Evolutionary conservation across 768 basidiomycete genomes (phyloP).

Genomic region (Termitomyces sp.): DNA sequence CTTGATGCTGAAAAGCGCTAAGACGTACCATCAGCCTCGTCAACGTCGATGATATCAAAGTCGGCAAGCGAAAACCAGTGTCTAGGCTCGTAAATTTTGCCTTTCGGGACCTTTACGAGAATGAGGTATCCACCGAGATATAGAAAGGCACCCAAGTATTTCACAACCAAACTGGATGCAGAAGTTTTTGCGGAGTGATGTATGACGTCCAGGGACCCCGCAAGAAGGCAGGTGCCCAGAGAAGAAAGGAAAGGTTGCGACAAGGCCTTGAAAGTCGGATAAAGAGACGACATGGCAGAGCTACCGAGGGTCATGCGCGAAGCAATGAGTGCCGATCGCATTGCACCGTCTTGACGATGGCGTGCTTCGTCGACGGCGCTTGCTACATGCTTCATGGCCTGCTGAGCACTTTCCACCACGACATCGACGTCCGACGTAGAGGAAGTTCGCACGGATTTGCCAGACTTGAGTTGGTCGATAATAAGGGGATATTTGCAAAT

Average conservation of each 20-base stretch:
- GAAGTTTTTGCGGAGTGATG: conserved; percentile 46
- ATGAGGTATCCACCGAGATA: conserved; percentile 84
- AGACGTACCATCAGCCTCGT: conserved; percentile 71
- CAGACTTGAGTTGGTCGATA: conserved; percentile 60
- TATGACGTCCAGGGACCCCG: conserved; percentile 86
- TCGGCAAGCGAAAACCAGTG: conserved; percentile 83
- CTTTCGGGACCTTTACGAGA: conserved; percentile 80
- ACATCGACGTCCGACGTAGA: conserved; percentile 26
- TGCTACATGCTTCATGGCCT: conserved; percentile 74
- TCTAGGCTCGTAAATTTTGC: conserved; percentile 75
- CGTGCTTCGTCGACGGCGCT: conserved; percentile 79
- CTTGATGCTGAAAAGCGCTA: background rate
- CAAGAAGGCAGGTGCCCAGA: conserved; percentile 73
- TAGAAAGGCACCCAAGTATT: conserved; percentile 88
- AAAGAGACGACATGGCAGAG: conserved; percentile 19
- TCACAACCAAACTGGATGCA: conserved; percentile 58
- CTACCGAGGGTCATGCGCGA: conserved; percentile 50
- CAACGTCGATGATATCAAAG: conserved; percentile 65
- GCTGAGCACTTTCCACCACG: conserved; percentile 47
- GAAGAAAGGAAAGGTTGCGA: conserved; percentile 61
- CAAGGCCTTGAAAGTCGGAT: conserved; percentile 30
- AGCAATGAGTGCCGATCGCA: conserved; percentile 64
- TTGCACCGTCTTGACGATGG: conserved; percentile 53
- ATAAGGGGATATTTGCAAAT: conserved; percentile 95
- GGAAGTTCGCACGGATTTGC: conserved; percentile 23